Conservation (phyloP, 345 rosid species). For the Brassica cretica region DNA sequence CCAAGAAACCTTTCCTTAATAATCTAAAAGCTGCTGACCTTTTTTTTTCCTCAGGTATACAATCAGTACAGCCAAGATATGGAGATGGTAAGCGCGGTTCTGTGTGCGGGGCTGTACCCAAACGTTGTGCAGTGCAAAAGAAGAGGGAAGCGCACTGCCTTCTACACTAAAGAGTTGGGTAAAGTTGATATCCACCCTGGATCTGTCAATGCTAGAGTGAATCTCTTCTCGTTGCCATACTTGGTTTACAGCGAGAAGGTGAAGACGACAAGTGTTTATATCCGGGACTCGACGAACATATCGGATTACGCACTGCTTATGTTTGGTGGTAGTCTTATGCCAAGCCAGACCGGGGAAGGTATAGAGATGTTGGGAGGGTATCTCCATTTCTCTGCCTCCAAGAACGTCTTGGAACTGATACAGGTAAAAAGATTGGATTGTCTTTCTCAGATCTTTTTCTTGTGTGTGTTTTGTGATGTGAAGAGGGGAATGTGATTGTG, state of each 20-base stretch:
- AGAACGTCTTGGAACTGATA: slow-evolving; percentile 72
- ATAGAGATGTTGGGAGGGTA: slow-evolving; percentile 98
- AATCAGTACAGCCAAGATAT: slow-evolving; percentile 75
- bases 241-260: slow-evolving; percentile 91
- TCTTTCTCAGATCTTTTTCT: neutral
- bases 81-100: slow-evolving; percentile 87
- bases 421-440: slow-evolving; percentile 42
- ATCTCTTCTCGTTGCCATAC: slow-evolving; percentile 81
- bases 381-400: slow-evolving; percentile 93
- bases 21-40: neutral
- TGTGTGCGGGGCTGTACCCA: slow-evolving; percentile 97
- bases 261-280: slow-evolving; percentile 72
- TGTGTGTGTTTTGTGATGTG: neutral
- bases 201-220: slow-evolving; percentile 82
- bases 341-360: slow-evolving; percentile 74
- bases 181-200: slow-evolving; percentile 94
- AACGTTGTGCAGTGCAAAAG: slow-evolving; percentile 96
- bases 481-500: slow-evolving; percentile 15
- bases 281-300: slow-evolving; percentile 89
- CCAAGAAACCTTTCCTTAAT: slow-evolving; percentile 9
- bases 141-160: slow-evolving; percentile 86
- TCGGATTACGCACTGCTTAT: slow-evolving; percentile 94
- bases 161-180: slow-evolving; percentile 93
- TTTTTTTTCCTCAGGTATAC: slow-evolving; percentile 58
- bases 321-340: slow-evolving; percentile 81